Evolutionary conservation across 1,284 basidiomycete genomes (phyloP).

Genomic region (Ganoderma lucidum): DNA sequence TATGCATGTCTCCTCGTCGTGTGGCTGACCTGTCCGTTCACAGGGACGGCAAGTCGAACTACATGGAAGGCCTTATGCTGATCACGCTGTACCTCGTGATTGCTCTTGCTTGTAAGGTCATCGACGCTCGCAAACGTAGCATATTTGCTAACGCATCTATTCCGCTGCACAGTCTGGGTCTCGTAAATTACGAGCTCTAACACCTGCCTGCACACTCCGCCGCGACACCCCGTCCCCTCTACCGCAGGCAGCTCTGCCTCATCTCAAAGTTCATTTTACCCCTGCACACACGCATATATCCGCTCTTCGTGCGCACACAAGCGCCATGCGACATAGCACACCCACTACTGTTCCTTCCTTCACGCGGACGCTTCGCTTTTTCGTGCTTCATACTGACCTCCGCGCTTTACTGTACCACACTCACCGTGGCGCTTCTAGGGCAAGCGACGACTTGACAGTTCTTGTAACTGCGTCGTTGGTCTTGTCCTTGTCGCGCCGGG

Average conservation of each 20-base stretch:
- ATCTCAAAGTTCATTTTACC: not conserved
- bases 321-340: slow-evolving; percentile 1
- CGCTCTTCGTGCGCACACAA: not conserved
- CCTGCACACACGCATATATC: slow-evolving; percentile 14
- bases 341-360: slow-evolving; percentile 15
- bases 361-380: slow-evolving; percentile 4
- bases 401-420: slow-evolving; percentile 15
- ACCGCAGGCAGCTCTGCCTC: not conserved
- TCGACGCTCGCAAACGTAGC: not conserved
- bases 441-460: slow-evolving; percentile 12
- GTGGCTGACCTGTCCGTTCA: slow-evolving; percentile 12
- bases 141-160: slow-evolving; percentile 11
- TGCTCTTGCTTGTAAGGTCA: slow-evolving; percentile 40
- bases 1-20: not conserved
- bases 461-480: slow-evolving; percentile 2
- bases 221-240: slow-evolving; percentile 24
- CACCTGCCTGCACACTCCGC: not conserved
- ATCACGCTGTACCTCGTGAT: slow-evolving; percentile 44
- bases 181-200: slow-evolving; percentile 31
- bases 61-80: slow-evolving; percentile 86
- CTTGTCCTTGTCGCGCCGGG: slow-evolving; percentile 25
- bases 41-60: slow-evolving; percentile 85
- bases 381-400: not conserved
- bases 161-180: slow-evolving; percentile 39
- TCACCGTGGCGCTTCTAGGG: slow-evolving; percentile 24